These are phyloP conservation scores for Stereum hirsutum DNA, from an alignment of 1,284 basidiomycete species.

Conservation along the genomic window DNA sequence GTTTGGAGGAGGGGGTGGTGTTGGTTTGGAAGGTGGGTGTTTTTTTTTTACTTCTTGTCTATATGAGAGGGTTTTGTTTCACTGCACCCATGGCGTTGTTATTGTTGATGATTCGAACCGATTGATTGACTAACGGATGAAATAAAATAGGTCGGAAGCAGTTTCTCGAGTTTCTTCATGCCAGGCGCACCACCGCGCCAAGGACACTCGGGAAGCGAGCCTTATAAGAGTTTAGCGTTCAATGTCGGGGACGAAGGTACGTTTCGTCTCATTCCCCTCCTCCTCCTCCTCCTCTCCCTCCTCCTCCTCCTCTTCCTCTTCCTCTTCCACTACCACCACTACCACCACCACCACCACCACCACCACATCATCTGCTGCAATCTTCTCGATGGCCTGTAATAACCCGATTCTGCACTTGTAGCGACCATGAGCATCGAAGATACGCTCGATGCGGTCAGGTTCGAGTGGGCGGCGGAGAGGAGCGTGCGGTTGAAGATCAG, in stretches of 20 bases:
- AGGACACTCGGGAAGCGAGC: slow-evolving; percentile 69
- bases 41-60: no score
- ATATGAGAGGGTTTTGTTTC: no score
- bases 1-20: slow-evolving; percentile 74
- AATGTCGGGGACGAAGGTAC: slow-evolving; percentile 57
- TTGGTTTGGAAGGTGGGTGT: slow-evolving; percentile 89
- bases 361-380: no score
- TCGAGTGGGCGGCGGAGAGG: slow-evolving; percentile 79
- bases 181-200: slow-evolving; percentile 91
- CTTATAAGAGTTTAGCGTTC: slow-evolving; percentile 80
- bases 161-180: slow-evolving; percentile 82
- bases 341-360: no score
- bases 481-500: slow-evolving; percentile 77
- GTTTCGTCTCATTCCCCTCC: slow-evolving; percentile 9
- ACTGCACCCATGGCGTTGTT: no score
- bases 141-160: no score
- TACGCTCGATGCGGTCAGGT: slow-evolving; percentile 64
- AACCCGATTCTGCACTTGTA: slow-evolving; percentile 17
- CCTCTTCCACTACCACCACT: no score
- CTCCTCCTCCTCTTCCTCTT: no score
- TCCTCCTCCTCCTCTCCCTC: neutral
- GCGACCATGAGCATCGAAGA: slow-evolving; percentile 64
- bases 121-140: no score
- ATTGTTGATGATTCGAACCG: no score
- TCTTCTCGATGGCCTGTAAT: no score